Evolutionary conservation across 441 rosid species (phyloP).

Genomic region (Jatropha podagrica): DNA sequence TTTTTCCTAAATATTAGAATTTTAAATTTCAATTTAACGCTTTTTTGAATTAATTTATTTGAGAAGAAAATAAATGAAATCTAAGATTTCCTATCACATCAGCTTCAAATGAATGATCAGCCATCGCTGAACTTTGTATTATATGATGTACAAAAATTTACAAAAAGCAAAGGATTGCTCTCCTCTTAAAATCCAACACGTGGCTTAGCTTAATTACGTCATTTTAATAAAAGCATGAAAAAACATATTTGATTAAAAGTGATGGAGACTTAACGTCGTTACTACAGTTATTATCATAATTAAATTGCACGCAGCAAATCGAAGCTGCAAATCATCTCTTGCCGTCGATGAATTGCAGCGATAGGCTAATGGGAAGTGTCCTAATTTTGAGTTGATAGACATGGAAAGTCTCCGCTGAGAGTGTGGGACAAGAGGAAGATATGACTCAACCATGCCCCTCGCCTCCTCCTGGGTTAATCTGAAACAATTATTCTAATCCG

Average conservation of each 20-base stretch:
- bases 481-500: no score
- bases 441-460: background rate
- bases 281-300: background rate
- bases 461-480: background rate
- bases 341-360: background rate
- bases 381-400: background rate
- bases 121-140: no score
- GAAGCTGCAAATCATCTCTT: background rate
- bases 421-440: background rate
- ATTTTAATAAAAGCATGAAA: background rate
- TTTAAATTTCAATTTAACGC: no score
- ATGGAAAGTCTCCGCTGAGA: background rate
- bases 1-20: no score
- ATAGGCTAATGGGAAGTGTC: background rate
- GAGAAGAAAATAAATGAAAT: no score
- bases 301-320: background rate
- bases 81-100: no score
- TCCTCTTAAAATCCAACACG: background rate
- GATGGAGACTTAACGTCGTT: constrained; percentile 8
- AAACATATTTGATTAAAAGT: background rate
- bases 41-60: no score
- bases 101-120: no score
- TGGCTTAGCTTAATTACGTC: background rate
- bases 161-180: background rate
- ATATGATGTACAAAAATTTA: no score